phyloP scores from a whole-genome alignment of 2,329 filamentous ascomycete species.

The Neofusicoccum ribis region DNA sequence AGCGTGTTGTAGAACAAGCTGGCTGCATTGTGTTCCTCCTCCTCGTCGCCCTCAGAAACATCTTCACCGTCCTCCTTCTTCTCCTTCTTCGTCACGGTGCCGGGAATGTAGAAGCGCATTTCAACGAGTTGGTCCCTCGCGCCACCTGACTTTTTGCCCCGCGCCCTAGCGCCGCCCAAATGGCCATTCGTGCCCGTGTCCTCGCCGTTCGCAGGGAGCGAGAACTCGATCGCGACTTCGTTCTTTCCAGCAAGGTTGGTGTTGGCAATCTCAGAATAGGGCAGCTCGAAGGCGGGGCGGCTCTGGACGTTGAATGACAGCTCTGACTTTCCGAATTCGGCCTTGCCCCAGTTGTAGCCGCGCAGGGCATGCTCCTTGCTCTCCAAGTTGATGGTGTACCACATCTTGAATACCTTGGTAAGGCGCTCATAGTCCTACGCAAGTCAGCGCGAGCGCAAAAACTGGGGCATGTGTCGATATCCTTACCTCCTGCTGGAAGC shows the following conservation, averaged over 20 bases:
- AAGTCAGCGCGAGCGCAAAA: neutral
- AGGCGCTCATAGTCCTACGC: constrained; percentile 82
- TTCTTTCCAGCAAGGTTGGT: constrained; percentile 97
- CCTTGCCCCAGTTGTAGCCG: constrained; percentile 99
- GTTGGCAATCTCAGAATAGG: constrained; percentile 96
- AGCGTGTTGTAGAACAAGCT: constrained; percentile 97
- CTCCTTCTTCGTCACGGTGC: constrained; percentile 70
- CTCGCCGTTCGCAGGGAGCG: constrained; percentile 69
- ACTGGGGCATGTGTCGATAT: neutral
- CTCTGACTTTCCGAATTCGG: constrained; percentile 93
- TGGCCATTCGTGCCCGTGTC: constrained; percentile 73
- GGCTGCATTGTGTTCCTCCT: constrained; percentile 89
- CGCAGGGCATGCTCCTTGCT: constrained; percentile 90
- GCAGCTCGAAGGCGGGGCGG: constrained; percentile 91
- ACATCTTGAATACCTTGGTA: constrained; percentile 92
- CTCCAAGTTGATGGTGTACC: constrained; percentile 93
- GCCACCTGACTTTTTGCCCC: constrained; percentile 86
- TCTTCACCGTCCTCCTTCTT: constrained; percentile 73
- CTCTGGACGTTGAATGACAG: constrained; percentile 97
- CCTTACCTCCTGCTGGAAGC: constrained; percentile 79
- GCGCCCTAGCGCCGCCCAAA: constrained; percentile 69
- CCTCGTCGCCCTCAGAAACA: constrained; percentile 57
- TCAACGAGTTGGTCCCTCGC: constrained; percentile 92
- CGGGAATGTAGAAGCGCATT: constrained; percentile 98
- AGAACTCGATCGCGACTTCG: constrained; percentile 94